Evolutionary conservation across 2,329 filamentous ascomycete species (phyloP).

Genomic region (Aspergillus terreus): DNA sequence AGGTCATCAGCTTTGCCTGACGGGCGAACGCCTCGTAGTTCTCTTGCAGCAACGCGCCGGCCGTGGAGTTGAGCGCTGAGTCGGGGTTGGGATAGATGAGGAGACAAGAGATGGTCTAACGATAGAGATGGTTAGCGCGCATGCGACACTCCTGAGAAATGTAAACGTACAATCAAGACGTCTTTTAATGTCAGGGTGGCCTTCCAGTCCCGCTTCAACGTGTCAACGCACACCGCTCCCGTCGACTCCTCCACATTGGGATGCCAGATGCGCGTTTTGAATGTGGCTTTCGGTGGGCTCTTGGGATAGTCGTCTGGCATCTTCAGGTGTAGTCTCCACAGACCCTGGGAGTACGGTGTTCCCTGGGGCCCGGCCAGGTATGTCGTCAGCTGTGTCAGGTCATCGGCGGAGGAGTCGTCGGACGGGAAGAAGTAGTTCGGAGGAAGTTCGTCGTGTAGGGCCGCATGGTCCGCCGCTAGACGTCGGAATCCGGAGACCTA

Average conservation of each 20-base stretch:
- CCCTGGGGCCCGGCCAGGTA: conserved; percentile 58
- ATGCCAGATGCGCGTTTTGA: conserved; percentile 61
- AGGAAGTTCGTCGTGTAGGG: conserved; percentile 55
- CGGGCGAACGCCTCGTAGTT: conserved; percentile 56
- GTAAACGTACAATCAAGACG: conserved; percentile 48
- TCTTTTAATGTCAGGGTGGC: conserved; percentile 55
- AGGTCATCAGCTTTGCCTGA: conserved; percentile 59
- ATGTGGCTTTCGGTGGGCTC: conserved; percentile 53
- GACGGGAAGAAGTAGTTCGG: conserved; percentile 60
- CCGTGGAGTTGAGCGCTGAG: conserved; percentile 59
- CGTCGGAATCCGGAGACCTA: conserved; percentile 49
- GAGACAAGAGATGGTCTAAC: conserved; percentile 57
- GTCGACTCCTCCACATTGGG: conserved; percentile 62
- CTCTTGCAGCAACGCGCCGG: conserved; percentile 56
- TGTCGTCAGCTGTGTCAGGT: conserved; percentile 56
- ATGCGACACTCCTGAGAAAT: not conserved
- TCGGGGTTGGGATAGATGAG: conserved; percentile 63
- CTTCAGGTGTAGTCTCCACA: conserved; percentile 58
- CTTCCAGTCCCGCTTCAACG: conserved; percentile 62
- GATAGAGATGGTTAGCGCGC: not conserved
- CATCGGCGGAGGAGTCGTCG: conserved; percentile 40
- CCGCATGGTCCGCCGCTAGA: conserved; percentile 57
- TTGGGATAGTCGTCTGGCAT: conserved; percentile 56
- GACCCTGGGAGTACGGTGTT: conserved; percentile 56
- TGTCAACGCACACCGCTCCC: conserved; percentile 62